phyloP scores from a whole-genome alignment of 306 rosid genomes.

The Glycine soja region DNA sequence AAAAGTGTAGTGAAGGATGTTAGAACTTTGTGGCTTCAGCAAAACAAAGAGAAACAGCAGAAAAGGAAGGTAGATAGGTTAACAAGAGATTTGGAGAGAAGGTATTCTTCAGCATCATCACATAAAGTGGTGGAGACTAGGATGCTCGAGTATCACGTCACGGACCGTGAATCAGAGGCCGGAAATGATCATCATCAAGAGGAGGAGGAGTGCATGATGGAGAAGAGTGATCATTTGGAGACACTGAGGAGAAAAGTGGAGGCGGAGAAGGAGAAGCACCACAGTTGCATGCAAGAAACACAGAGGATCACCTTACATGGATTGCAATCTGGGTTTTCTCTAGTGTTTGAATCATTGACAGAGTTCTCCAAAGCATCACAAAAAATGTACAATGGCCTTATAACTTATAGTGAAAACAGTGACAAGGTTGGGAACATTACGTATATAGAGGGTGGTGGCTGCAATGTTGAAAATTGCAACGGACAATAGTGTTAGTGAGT shows the following conservation, averaged over 20 bases:
- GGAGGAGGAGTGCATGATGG: slow-evolving; percentile 64
- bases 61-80: slow-evolving; percentile 80
- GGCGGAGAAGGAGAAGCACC: slow-evolving; percentile 81
- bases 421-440: slow-evolving; percentile 58
- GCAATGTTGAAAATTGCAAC: slow-evolving; percentile 52
- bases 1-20: slow-evolving; percentile 72
- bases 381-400: slow-evolving; percentile 77
- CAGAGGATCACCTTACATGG: slow-evolving; percentile 76
- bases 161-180: slow-evolving; percentile 54
- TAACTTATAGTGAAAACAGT: slow-evolving; percentile 58
- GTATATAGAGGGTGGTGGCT: slow-evolving; percentile 58
- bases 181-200: slow-evolving; percentile 43
- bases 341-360: slow-evolving; percentile 74
- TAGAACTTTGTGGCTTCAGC: slow-evolving; percentile 72
- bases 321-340: slow-evolving; percentile 79
- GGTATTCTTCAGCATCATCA: slow-evolving; percentile 51
- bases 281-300: slow-evolving; percentile 73
- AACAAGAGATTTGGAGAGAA: slow-evolving; percentile 71
- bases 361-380: slow-evolving; percentile 83
- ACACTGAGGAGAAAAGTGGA: slow-evolving; percentile 66
- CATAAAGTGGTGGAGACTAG: slow-evolving; percentile 63
- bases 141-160: slow-evolving; percentile 64
- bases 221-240: slow-evolving; percentile 76
- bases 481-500: slow-evolving; percentile 26
- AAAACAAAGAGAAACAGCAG: slow-evolving; percentile 85